Conservation (phyloP, 805 yeast species). For the Cyberlindnera mycetangii region DNA sequence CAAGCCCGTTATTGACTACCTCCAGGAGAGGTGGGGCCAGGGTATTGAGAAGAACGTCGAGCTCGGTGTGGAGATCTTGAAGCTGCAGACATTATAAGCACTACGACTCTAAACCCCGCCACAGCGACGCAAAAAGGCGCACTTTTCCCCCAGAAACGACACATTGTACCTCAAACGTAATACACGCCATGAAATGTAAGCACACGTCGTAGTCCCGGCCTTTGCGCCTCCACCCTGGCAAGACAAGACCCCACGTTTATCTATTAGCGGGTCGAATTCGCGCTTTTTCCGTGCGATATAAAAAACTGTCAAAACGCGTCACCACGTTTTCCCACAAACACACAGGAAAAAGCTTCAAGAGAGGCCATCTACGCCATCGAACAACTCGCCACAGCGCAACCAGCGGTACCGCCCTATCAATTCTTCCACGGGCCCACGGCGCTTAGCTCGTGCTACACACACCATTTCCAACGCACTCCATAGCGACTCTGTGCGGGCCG, state of each 20-base stretch:
- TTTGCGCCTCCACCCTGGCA: neutral
- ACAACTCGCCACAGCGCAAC: neutral
- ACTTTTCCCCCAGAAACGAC: no score
- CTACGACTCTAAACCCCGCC: no score
- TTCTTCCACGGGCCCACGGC: neutral
- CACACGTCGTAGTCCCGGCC: neutral
- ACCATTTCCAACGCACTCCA: neutral
- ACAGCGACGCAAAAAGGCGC: no score
- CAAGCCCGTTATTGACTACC: slow-evolving; percentile 42
- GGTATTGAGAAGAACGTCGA: slow-evolving; percentile 30
- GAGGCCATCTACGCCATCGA: neutral
- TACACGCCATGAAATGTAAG: neutral
- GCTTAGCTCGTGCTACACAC: neutral
- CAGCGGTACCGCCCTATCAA: neutral
- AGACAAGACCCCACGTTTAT: slow-evolving; percentile 1
- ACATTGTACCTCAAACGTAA: no score
- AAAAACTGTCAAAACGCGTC: neutral
- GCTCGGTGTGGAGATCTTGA: slow-evolving; percentile 35
- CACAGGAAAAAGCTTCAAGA: neutral
- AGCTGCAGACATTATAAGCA: no score
- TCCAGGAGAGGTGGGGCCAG: slow-evolving; percentile 51
- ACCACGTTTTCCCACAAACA: slow-evolving; percentile 13
- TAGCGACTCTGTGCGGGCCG: neutral
- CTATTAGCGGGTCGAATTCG: neutral
- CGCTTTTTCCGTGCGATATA: no score